Base-by-base conservation (phyloP, 441 rosid species). In the Hura crepitans region DNA sequence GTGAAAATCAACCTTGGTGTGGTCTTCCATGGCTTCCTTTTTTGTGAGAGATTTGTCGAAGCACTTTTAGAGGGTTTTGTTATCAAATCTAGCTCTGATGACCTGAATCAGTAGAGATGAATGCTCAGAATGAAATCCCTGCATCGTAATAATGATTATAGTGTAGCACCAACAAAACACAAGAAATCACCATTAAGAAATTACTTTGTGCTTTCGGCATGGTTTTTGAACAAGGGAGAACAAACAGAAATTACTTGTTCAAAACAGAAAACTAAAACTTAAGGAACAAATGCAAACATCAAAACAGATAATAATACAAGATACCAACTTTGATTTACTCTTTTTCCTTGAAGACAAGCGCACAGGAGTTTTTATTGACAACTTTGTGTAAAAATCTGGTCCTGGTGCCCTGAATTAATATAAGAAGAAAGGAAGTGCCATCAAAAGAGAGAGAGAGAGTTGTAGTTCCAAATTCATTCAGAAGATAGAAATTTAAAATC, bases 391-490 rank as follows among this genome's bases (percentile, higher is more conserved):
- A 33, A 76, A 72, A 70, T 80, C 81, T 64, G 79, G 75, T 75
- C 76, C 77, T 62, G 77, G 68, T 68, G 82, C 79, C 86, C 96
- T 87, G 83, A 80, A 74, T n/a, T n/a, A n/a, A n/a, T n/a, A n/a
- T n/a, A n/a, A n/a, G n/a, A n/a, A n/a, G n/a, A 14, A 68, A 45
- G 35, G 25, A 61, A 45, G 31, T 28, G 20, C 42, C 46, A 31
- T 7, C 61, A 55, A 13, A 17, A 47, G 30, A 49, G 31, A n/a
- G 15, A 11, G 20, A n/a, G n/a, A n/a, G n/a, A n/a, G n/a, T n/a
- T 35, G 42, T 20, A 35, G 46, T 51, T 28, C 30, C 63, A 64
- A 56, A 63, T 42, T 53, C 84, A 77, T 76, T 69, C 73, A 72
- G 65, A 78, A 60, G 61, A 74, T 25, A 33, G 42, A 63, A 66